Evolutionary conservation across 1,139 yeast species (phyloP), one percentile per base, ranked within the genome.

Genomic region (Protomyces gravidus): DNA sequence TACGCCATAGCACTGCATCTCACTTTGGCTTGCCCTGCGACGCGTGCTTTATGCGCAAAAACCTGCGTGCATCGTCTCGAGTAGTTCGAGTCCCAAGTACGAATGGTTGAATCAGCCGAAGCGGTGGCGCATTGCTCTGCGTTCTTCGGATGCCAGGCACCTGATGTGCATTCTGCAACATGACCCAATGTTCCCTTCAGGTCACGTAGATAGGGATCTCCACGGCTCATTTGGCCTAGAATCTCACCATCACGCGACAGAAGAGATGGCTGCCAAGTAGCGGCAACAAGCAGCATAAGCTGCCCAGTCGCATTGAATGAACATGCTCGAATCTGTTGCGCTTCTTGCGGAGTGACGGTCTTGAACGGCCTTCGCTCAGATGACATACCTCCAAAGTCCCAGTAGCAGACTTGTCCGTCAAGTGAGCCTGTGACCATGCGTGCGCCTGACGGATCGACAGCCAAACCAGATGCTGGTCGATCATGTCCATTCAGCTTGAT

Each of bases 121-220:
- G 67, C 62, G 0, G 76, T 73, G 5, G 68, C 67, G 61, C 73
- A 73, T 25, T 50, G 62, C 6, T 61, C 45, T 2, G 53, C 46
- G 39, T 58, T 62, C 3, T 59, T 50, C 1, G 72, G 72, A 42
- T 67, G 65, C 76, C 76, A 73, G n/a, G 64, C 63, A 1, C 69
- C 76, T 19, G 67, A 58, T 0, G 73, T 67, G 17, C 73, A 64
- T 48, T 68, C 73, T 1, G 74, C 71, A 1, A 68, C 66, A 64
- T 73, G 76, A 5, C 76, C 76, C 50, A 68, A 69, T 1, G 76
- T 73, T 62, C 72, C 71, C 58, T 68, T 69, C 70, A 72, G 67
- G 59, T 73, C 76, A 26, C 71, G 69, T 13, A 73, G 64, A 61
- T 73, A 73, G 70, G 71, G 71, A 50, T 73, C 76, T 4, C 76